phyloP scores from a whole-genome alignment of 2,329 filamentous ascomycete genomes.

The Ceratocystis cubensis region DNA sequence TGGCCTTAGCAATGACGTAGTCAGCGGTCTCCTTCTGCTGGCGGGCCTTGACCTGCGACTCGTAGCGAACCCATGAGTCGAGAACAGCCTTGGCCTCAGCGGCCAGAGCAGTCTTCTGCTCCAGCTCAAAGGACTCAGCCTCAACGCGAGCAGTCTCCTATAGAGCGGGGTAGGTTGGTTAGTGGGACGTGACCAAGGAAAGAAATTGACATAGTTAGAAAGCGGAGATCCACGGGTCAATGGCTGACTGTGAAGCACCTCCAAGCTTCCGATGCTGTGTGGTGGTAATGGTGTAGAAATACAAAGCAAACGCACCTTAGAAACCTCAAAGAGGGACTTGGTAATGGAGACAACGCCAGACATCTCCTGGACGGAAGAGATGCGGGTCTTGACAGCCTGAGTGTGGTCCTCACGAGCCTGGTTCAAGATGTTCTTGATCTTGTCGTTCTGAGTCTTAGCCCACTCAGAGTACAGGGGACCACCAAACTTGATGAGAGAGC shows the following conservation, averaged over 20 bases:
- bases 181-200: background rate
- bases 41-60: constrained; percentile 95
- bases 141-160: constrained; percentile 96
- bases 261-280: background rate
- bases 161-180: constrained; percentile 1
- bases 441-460: constrained; percentile 77
- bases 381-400: constrained; percentile 85
- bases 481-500: constrained; percentile 80
- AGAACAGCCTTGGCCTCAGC: constrained; percentile 89
- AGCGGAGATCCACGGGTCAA: background rate
- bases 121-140: constrained; percentile 89
- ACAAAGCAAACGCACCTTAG: constrained; percentile 57
- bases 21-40: constrained; percentile 95
- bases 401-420: constrained; percentile 89
- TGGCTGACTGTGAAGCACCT: background rate
- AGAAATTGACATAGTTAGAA: background rate
- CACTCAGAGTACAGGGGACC: constrained; percentile 87
- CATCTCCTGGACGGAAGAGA: constrained; percentile 90
- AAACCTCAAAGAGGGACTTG: constrained; percentile 93
- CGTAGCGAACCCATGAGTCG: constrained; percentile 97
- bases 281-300: background rate
- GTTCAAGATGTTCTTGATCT: constrained; percentile 93
- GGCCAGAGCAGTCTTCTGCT: constrained; percentile 88
- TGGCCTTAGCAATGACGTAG: constrained; percentile 88
- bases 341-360: constrained; percentile 88